phyloP scores from a whole-genome alignment of 129 eudicot genomes.

The Dittrichia graveolens region DNA sequence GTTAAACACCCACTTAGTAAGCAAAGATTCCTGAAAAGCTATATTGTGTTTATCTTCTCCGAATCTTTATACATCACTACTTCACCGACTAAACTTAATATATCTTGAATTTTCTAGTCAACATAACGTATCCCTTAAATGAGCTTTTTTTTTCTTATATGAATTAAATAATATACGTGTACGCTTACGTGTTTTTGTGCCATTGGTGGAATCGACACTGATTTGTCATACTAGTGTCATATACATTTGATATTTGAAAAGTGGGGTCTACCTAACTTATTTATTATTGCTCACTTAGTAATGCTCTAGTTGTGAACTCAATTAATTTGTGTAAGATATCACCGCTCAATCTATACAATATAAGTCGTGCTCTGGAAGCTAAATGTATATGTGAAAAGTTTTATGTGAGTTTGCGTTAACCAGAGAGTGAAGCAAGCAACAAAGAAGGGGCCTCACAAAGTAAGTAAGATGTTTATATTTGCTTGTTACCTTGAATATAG shows the following conservation, averaged over 20 bases:
- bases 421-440: not conserved
- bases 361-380: slow-evolving; percentile 5
- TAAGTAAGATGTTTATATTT: slow-evolving; percentile 2
- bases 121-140: not conserved
- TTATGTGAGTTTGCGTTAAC: slow-evolving; percentile 14
- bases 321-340: not conserved
- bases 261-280: not conserved
- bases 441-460: not conserved
- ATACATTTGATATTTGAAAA: not conserved
- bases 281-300: slow-evolving; percentile 11
- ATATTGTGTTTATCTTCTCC: too few species aligned
- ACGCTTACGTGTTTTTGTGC: not conserved
- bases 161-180: not conserved
- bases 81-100: not conserved
- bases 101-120: slow-evolving; percentile 12
- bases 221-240: not conserved
- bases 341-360: slow-evolving; percentile 8
- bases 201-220: not conserved
- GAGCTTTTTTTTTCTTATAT: not conserved
- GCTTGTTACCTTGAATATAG: not conserved
- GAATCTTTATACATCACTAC: not conserved
- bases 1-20: not conserved
- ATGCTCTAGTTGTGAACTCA: slow-evolving; percentile 8
- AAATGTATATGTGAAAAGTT: slow-evolving; percentile 15
- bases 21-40: not conserved